These are phyloP conservation scores for Monilinia fructicola DNA, from an alignment of 2,329 filamentous ascomycete species.

Conservation along the genomic window DNA sequence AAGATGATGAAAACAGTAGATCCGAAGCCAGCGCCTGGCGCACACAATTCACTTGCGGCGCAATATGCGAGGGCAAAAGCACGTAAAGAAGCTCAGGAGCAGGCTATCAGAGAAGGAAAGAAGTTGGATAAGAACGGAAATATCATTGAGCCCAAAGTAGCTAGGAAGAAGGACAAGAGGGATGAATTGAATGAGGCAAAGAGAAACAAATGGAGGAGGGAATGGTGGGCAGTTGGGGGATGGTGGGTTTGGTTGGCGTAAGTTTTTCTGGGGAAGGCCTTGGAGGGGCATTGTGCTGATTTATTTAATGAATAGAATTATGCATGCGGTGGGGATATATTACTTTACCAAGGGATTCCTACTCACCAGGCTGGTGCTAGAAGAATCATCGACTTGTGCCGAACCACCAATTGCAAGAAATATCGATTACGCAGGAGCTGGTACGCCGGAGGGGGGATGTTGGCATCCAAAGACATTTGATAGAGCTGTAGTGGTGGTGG, in stretches of 20 bases:
- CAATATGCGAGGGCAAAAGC: conserved; percentile 40
- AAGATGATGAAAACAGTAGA: conserved; percentile 31
- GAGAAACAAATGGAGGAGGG: conserved; percentile 32
- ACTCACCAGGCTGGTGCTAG: conserved; percentile 77
- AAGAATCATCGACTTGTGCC: conserved; percentile 70
- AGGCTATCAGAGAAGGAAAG: conserved; percentile 28
- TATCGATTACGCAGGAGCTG: conserved; percentile 32
- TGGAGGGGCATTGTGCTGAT: conserved; percentile 27
- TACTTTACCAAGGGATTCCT: conserved; percentile 96
- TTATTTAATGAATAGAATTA: conserved; percentile 38
- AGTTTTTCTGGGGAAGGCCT: conserved; percentile 27
- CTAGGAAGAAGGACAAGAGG: conserved; percentile 32
- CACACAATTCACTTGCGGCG: conserved; percentile 37
- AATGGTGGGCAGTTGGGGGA: conserved; percentile 39
- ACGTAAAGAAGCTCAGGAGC: conserved; percentile 35
- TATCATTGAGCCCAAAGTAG: conserved; percentile 15
- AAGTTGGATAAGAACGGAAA: conserved; percentile 24
- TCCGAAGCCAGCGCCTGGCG: conserved; percentile 37
- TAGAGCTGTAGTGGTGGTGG: conserved; percentile 83
- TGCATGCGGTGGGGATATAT: conserved; percentile 80
- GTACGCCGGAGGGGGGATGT: conserved; percentile 67
- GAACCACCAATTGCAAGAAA: conserved; percentile 61
- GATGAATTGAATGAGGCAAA: conserved; percentile 38
- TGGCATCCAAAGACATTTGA: conserved; percentile 96
- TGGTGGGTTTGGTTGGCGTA: conserved; percentile 41